Evolutionary conservation across 192 early-diverging fungal species (phyloP).

Genomic region (Backusella mclennaniae): DNA sequence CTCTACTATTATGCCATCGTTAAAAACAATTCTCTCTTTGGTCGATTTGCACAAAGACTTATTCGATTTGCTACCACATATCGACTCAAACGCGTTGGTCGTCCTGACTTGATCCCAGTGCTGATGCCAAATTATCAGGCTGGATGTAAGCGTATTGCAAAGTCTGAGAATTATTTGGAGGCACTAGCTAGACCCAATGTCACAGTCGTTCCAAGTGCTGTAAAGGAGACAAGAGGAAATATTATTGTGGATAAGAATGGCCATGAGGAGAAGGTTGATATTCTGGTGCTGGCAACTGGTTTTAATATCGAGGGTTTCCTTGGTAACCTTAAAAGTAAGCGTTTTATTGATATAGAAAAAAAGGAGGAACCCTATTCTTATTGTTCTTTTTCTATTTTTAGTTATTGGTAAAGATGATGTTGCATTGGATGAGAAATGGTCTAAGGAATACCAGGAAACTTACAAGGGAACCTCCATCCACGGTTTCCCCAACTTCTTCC

Average conservation of each 20-base stretch:
- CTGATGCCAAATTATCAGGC: constrained; percentile 38
- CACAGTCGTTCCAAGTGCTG: constrained; percentile 25
- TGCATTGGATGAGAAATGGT: constrained; percentile 21
- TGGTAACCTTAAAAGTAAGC: constrained; percentile 27
- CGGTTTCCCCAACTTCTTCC: constrained; percentile 56
- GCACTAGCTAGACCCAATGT: constrained; percentile 32
- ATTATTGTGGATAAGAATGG: constrained; percentile 38
- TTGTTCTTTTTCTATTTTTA: background rate
- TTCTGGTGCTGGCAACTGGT: constrained; percentile 45
- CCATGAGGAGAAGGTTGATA: constrained; percentile 35
- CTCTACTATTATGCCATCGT: constrained; percentile 44
- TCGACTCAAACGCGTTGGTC: constrained; percentile 23
- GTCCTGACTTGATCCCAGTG: constrained; percentile 24
- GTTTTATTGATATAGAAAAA: background rate
- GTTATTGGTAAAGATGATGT: constrained; percentile 26
- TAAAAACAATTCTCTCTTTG: constrained; percentile 34
- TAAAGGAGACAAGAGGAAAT: constrained; percentile 28
- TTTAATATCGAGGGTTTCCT: constrained; percentile 36
- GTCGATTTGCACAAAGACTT: constrained; percentile 33
- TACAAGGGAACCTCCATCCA: constrained; percentile 41
- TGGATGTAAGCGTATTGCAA: constrained; percentile 43
- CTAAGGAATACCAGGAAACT: constrained; percentile 13
- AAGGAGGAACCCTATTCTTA: background rate
- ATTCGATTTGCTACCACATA: constrained; percentile 26
- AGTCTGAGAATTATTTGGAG: constrained; percentile 29